Percentiles rank a stretch among this genome's conserved stretches.
Conservation (phyloP, 1,284 basidiomycete genomes). For the Leccinum huronense region DNA sequence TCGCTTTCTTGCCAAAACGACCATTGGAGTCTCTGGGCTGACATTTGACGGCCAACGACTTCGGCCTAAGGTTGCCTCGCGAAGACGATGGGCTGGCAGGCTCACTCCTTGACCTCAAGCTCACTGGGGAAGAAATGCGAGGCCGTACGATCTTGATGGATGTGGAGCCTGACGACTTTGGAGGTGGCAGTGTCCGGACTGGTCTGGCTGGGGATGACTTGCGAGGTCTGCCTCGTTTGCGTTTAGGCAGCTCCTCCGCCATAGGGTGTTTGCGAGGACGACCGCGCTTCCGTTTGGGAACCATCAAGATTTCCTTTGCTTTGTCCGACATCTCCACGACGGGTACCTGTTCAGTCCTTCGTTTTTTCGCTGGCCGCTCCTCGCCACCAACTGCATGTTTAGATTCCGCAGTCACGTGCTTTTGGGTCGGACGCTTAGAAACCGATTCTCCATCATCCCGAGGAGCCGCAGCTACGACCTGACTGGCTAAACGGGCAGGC, state of each 20-base stretch:
- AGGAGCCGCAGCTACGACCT: conserved; percentile 46
- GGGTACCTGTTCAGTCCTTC: conserved; percentile 38
- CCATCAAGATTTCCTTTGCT: conserved; percentile 36
- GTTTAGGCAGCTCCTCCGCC: conserved; percentile 36
- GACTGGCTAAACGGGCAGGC: conserved; percentile 59
- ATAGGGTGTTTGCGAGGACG: conserved; percentile 38
- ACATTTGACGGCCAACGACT: conserved; percentile 47
- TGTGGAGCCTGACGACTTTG: conserved; percentile 16
- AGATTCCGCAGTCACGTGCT: conserved; percentile 50
- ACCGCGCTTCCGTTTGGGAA: conserved; percentile 37
- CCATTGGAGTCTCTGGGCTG: conserved; percentile 51
- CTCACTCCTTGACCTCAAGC: conserved; percentile 28
- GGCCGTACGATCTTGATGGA: conserved; percentile 18
- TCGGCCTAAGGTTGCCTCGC: conserved; percentile 38
- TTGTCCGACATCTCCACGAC: conserved; percentile 40
- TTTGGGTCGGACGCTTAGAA: conserved; percentile 48
- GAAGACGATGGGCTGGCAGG: conserved; percentile 29
- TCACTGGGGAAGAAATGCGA: conserved; percentile 22
- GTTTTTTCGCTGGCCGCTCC: conserved; percentile 45
- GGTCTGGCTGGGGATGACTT: conserved; percentile 29
- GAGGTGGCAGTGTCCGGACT: conserved; percentile 15
- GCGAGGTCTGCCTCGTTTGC: conserved; percentile 38
- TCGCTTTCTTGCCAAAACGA: conserved; percentile 50
- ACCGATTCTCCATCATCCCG: conserved; percentile 51
- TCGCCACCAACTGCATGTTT: conserved; percentile 50